These are phyloP conservation scores for Senna siamea DNA, from an alignment of 306 rosid genomes.

Conservation along the genomic window DNA sequence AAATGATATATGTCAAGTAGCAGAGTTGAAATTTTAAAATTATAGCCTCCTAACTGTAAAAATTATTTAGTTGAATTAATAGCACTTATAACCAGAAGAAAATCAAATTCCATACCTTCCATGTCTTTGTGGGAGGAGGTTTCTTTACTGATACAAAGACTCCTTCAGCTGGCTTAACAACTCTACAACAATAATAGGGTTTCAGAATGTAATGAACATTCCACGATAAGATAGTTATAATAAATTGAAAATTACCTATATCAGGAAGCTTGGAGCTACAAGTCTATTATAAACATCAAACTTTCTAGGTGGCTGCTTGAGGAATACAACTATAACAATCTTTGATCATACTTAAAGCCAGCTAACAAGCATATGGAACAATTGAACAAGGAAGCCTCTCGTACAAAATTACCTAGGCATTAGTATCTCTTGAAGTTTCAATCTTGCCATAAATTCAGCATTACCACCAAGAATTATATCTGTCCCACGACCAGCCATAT, in stretches of 20 bases:
- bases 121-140: conserved; percentile 77
- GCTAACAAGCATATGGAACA: conserved; percentile 9
- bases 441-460: conserved; percentile 97
- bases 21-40: conserved; percentile 31
- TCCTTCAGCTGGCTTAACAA: conserved; percentile 83
- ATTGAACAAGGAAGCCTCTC: not conserved
- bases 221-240: conserved; percentile 30
- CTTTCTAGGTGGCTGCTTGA: not conserved
- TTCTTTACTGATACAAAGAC: conserved; percentile 82
- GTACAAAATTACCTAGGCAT: conserved; percentile 75
- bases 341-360: conserved; percentile 1
- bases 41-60: conserved; percentile 10
- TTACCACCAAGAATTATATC: conserved; percentile 99
- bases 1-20: conserved; percentile 33
- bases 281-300: not conserved
- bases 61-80: conserved; percentile 23
- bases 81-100: conserved; percentile 18
- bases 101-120: conserved; percentile 70
- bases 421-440: conserved; percentile 93
- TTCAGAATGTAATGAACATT: conserved; percentile 36
- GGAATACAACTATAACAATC: conserved; percentile 11
- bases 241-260: conserved; percentile 8
- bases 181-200: conserved; percentile 58
- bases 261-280: not conserved
- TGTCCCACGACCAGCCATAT: conserved; percentile 99